These are phyloP conservation scores for Pueraria montana DNA, from an alignment of 306 rosid species.

Conservation along the genomic window DNA sequence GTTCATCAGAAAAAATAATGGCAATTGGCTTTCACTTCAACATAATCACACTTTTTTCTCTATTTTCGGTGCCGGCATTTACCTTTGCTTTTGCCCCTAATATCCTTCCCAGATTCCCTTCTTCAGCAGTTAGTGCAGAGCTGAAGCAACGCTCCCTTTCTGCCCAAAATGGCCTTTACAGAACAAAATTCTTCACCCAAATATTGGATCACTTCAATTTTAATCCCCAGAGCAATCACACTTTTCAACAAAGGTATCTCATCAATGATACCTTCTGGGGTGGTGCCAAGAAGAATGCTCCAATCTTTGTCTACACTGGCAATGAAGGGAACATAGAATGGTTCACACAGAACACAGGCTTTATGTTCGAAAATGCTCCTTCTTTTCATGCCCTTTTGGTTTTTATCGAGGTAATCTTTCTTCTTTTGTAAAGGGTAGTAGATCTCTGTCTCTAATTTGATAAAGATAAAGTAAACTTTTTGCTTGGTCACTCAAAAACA, in stretches of 20 bases:
- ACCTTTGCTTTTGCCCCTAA: constrained; percentile 44
- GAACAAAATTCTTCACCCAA: constrained; percentile 78
- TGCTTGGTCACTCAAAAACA: not conserved
- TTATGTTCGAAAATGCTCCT: constrained; percentile 76
- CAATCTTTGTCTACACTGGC: constrained; percentile 94
- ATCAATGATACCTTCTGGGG: constrained; percentile 87
- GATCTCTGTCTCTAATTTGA: not conserved
- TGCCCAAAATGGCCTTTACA: constrained; percentile 51
- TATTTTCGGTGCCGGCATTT: constrained; percentile 37
- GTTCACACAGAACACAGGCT: constrained; percentile 89
- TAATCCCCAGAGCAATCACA: constrained; percentile 70
- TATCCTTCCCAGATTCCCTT: constrained; percentile 60
- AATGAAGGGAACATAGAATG: constrained; percentile 90
- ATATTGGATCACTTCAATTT: constrained; percentile 88
- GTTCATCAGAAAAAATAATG: constrained; percentile 23
- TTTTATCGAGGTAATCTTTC: constrained; percentile 76
- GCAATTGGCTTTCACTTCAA: constrained; percentile 2
- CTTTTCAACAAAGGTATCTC: constrained; percentile 84
- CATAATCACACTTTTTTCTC: constrained; percentile 11
- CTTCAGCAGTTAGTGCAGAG: constrained; percentile 53
- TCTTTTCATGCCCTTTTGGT: constrained; percentile 79
- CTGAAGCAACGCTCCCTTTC: constrained; percentile 47
- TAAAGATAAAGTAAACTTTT: not conserved
- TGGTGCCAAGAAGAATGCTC: constrained; percentile 71
- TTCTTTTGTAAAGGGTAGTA: not conserved